A percentile compares a stretch with the other conserved stretches of the same genome.
These are phyloP conservation scores for Candida ulmi DNA, from an alignment of 805 yeast species.

Conservation along the genomic window DNA sequence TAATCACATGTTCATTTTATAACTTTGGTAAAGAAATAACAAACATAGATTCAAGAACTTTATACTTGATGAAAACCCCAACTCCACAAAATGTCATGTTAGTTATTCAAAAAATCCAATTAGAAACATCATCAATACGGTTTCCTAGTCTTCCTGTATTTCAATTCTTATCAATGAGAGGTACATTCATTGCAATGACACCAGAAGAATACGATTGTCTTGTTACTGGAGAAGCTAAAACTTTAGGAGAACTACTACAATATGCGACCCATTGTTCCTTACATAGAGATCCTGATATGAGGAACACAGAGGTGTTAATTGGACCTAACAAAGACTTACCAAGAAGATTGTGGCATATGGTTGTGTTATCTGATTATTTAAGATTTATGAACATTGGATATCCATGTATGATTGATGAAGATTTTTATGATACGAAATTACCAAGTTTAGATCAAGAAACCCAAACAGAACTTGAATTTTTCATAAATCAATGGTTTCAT, in stretches of 20 bases:
- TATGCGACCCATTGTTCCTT: background rate
- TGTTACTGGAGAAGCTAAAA: background rate
- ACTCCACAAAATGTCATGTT: background rate
- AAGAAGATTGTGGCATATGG: background rate
- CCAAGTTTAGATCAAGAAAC: background rate
- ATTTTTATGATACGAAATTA: background rate
- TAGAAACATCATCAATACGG: background rate
- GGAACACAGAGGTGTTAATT: background rate
- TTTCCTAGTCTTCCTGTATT: background rate
- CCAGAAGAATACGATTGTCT: constrained; percentile 3
- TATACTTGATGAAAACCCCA: background rate
- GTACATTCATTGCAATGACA: background rate
- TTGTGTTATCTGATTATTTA: background rate
- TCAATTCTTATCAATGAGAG: background rate
- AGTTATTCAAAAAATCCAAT: background rate
- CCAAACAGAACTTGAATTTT: background rate
- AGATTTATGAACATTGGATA: background rate
- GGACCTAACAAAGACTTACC: background rate
- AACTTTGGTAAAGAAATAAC: background rate
- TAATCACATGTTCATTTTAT: background rate
- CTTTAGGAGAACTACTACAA: background rate
- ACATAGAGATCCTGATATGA: background rate
- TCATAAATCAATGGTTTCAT: background rate
- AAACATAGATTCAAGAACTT: background rate
- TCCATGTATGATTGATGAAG: background rate